Base-by-base conservation (phyloP, 371 early-diverging fungal species). In the Funneliformis caledonium region DNA sequence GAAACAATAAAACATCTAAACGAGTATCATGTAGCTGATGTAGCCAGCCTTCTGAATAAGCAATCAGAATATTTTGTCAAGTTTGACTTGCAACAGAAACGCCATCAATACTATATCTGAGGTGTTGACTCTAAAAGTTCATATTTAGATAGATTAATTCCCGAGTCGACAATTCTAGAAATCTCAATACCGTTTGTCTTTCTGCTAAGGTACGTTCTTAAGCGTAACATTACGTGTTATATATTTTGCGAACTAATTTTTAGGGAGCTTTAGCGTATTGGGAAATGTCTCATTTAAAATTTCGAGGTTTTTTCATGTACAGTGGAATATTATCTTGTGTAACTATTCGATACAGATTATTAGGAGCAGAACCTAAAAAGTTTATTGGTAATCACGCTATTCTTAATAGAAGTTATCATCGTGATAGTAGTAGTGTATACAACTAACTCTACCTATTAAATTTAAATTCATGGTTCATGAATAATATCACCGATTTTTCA, bases 211-310 rank as follows among this genome's bases (percentile, higher is more conserved):
- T 62, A 62, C 10, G n/a, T 62, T 16, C 19, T 61, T 26, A n/a
- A 61, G n/a, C 6, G n/a, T n/a, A 6, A 6, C 8, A 48, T 45
- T 8, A 8, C 8, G 8, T 45, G 4, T 45, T 6, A 10, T 59
- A 59, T 26, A 26, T 11, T 59, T 59, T 59, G 8, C 8, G 45
- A 45, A 6, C 8, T 6, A 45, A 6, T 8, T 45, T 45, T 50
- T 31, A 62, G 64, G 64, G 64, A n/a, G 64, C 64, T 26, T 12
- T 62, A 62, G 64, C 64, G 0, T 62, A 62, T 62, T 62, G 64
- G 64, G 26, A 62, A 62, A 62, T 62, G 64, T 7, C 31, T n/a
- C 64, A 62, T 26, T 14, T 26, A 62, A n/a, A 31, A n/a, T 62
- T 62, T 62, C 64, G 64, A 26, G 64, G 26, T 31, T 7, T 8